Evolutionary conservation across 2,329 filamentous ascomycete species (phyloP).

Genomic region (Aureobasidium sp.): DNA sequence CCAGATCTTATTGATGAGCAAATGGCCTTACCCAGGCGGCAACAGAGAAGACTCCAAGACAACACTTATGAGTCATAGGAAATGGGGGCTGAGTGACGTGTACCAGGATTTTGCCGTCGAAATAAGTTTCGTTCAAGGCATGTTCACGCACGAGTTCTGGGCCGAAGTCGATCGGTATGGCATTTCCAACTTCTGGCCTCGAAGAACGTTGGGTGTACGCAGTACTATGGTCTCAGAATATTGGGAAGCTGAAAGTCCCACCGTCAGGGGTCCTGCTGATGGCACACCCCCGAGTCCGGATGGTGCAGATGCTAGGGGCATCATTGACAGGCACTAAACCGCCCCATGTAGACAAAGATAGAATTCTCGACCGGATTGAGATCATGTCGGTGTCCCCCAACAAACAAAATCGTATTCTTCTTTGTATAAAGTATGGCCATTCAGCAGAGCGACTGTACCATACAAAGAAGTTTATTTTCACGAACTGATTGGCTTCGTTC

Average conservation of each 20-base stretch:
- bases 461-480: too few species aligned
- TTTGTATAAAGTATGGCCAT: background rate
- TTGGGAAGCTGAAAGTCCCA: background rate
- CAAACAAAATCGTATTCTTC: background rate
- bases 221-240: background rate
- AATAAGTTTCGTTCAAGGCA: background rate
- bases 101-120: background rate
- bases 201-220: background rate
- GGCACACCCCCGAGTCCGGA: background rate
- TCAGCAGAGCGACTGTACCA: too few species aligned
- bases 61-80: background rate
- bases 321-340: background rate
- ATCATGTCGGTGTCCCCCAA: background rate
- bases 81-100: background rate
- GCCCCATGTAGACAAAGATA: background rate
- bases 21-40: background rate
- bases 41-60: background rate
- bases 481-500: background rate
- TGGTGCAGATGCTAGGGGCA: background rate
- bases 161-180: background rate
- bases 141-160: conserved; percentile 10
- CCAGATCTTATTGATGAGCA: background rate
- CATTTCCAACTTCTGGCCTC: background rate
- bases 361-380: background rate
- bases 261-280: background rate